A percentile compares a stretch with the other conserved stretches of the same genome.
phyloP scores from a whole-genome alignment of 139 green algal genomes.

The Closterium sp. region DNA sequence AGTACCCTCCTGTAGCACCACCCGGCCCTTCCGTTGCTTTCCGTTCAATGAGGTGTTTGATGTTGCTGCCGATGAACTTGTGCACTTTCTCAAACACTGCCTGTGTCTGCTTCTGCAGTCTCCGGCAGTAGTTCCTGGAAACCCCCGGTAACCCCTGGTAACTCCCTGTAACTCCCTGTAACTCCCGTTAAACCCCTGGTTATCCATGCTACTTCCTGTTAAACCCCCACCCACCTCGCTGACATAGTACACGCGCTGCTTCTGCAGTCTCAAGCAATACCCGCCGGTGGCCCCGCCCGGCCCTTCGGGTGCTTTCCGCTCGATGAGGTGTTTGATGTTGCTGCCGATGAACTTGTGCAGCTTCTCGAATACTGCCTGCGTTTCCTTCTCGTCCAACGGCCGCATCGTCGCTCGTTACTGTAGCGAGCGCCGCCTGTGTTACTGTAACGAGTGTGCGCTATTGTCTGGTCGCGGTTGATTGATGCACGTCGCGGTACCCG shows the following conservation, averaged over 20 bases:
- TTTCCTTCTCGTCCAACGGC: conserved; percentile 67
- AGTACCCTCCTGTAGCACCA: conserved; percentile 71
- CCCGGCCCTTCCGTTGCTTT: conserved; percentile 24
- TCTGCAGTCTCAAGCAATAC: conserved; percentile 88
- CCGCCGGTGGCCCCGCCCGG: conserved; percentile 62
- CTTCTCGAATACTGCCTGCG: conserved; percentile 96
- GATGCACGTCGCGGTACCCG: background rate
- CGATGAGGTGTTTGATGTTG: conserved; percentile 90
- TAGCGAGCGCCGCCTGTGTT: background rate
- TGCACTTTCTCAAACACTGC: conserved; percentile 97
- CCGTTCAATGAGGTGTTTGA: conserved; percentile 86
- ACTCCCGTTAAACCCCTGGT: background rate
- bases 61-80: conserved; percentile 96
- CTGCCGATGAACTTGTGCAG: conserved; percentile 98
- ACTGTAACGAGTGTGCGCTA: background rate
- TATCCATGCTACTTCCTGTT: too few species aligned
- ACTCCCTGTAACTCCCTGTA: conserved; percentile 69
- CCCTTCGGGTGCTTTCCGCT: conserved; percentile 53
- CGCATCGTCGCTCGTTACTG: conserved; percentile 29
- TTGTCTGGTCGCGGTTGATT: background rate
- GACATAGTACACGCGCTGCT: conserved; percentile 95
- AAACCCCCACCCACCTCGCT: conserved; percentile 65
- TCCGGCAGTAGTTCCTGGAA: too few species aligned
- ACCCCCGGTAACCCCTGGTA: too few species aligned
- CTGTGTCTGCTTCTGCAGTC: conserved; percentile 85